Evolutionary conservation across 352 stramenopile genomes (phyloP).

Genomic region (Thalassiosira delicatula): DNA sequence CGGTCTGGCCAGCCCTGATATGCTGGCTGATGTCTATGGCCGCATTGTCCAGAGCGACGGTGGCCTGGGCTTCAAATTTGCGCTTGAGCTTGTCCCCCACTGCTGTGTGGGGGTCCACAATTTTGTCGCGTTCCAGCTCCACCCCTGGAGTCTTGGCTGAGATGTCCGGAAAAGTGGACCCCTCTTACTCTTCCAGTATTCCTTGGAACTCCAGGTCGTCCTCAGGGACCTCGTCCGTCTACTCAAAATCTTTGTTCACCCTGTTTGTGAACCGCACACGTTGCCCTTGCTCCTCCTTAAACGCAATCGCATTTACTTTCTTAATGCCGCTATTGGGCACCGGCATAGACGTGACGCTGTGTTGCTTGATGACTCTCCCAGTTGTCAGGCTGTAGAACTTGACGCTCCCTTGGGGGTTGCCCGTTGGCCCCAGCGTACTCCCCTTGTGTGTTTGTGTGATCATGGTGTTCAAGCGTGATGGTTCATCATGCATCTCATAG

Average conservation of each 20-base stretch:
- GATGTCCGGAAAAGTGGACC: background rate
- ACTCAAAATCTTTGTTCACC: background rate
- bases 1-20: too few relatives aligned
- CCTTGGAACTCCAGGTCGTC: background rate
- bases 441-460: background rate
- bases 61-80: too few relatives aligned
- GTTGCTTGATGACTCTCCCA: background rate
- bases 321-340: background rate
- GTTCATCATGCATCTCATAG: background rate
- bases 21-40: too few relatives aligned
- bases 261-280: background rate
- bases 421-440: background rate
- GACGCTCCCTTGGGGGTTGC: background rate
- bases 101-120: too few relatives aligned
- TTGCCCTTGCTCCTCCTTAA: background rate
- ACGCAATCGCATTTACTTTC: background rate
- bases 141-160: background rate
- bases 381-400: background rate
- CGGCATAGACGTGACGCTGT: background rate
- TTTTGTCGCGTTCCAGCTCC: too few relatives aligned
- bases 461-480: background rate
- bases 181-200: background rate
- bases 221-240: background rate
- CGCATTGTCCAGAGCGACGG: too few relatives aligned
- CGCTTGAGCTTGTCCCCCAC: too few relatives aligned